Evolutionary conservation across 192 early-diverging fungal species (phyloP).

Genomic region (Coemansia sp.): DNA sequence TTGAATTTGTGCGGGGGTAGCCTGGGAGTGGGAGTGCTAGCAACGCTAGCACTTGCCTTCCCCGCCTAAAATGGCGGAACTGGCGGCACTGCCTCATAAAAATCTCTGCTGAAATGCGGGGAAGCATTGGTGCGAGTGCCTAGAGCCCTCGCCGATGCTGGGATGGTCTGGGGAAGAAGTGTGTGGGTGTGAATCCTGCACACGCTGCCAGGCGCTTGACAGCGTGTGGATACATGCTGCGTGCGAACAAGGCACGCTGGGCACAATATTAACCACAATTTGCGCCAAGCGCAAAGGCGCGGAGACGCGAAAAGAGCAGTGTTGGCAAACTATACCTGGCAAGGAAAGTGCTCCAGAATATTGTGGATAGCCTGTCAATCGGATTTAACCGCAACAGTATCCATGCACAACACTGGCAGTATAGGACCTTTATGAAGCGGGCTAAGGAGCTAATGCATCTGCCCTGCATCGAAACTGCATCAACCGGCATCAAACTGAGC

Average conservation of each 20-base stretch:
- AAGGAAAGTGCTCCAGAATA: background rate
- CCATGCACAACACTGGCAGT: background rate
- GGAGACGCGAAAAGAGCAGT: background rate
- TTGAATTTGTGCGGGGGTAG: conserved; percentile 4
- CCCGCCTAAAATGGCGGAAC: background rate
- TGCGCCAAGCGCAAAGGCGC: background rate
- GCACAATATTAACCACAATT: conserved; percentile 1
- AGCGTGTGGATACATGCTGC: background rate
- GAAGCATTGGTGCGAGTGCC: conserved; percentile 1
- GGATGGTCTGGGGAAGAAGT: conserved; percentile 11
- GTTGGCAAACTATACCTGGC: background rate
- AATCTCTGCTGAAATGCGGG: conserved; percentile 3
- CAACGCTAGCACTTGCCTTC: background rate
- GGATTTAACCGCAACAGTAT: background rate
- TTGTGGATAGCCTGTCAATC: background rate
- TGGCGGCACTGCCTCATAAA: background rate
- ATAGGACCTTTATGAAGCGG: background rate
- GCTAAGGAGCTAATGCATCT: background rate
- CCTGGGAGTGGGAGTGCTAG: conserved; percentile 10
- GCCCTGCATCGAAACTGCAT: background rate
- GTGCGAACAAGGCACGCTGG: conserved; percentile 1
- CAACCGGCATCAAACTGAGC: background rate
- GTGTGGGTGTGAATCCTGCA: conserved; percentile 11
- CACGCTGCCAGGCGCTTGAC: background rate
- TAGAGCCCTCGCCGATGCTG: conserved; percentile 1